Evolutionary conservation across 768 basidiomycete genomes (phyloP).

Genomic region (Panellus pusillus): DNA sequence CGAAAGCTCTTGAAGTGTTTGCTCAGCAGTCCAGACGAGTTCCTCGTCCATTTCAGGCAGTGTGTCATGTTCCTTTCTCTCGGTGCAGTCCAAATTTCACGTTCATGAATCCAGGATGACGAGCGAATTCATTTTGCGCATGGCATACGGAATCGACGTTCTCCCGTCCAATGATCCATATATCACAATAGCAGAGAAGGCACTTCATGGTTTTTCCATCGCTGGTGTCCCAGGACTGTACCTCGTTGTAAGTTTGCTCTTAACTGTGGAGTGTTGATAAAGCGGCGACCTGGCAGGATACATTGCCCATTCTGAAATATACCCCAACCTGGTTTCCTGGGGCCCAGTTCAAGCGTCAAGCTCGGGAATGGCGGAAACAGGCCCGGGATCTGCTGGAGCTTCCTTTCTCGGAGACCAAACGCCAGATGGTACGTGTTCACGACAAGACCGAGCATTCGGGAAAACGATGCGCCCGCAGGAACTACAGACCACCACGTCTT

Average conservation of each 20-base stretch:
- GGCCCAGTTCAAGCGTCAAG: constrained; percentile 41
- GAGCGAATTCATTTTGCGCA: constrained; percentile 28
- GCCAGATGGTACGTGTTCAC: constrained; percentile 33
- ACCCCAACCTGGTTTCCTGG: constrained; percentile 45
- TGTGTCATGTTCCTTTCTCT: background rate
- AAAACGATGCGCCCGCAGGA: constrained; percentile 1
- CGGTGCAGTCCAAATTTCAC: too few relatives aligned
- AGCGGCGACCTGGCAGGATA: background rate
- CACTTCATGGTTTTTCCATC: constrained; percentile 23
- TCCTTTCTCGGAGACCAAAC: constrained; percentile 37
- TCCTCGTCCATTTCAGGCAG: constrained; percentile 4
- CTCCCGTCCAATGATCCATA: constrained; percentile 31
- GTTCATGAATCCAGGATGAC: constrained; percentile 12
- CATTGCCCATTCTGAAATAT: constrained; percentile 20
- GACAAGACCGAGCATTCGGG: background rate
- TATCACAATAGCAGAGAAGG: constrained; percentile 28
- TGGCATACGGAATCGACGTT: constrained; percentile 33
- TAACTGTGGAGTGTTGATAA: too few relatives aligned
- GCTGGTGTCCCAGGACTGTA: constrained; percentile 33
- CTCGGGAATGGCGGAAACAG: constrained; percentile 32
- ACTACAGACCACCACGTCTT: background rate
- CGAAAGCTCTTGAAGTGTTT: constrained; percentile 11
- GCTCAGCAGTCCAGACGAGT: constrained; percentile 1
- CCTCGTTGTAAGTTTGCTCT: constrained; percentile 26
- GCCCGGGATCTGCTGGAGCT: constrained; percentile 35